Evolutionary conservation across 1,284 basidiomycete genomes (phyloP).

Genomic region (Ustilago vetiveriae): DNA sequence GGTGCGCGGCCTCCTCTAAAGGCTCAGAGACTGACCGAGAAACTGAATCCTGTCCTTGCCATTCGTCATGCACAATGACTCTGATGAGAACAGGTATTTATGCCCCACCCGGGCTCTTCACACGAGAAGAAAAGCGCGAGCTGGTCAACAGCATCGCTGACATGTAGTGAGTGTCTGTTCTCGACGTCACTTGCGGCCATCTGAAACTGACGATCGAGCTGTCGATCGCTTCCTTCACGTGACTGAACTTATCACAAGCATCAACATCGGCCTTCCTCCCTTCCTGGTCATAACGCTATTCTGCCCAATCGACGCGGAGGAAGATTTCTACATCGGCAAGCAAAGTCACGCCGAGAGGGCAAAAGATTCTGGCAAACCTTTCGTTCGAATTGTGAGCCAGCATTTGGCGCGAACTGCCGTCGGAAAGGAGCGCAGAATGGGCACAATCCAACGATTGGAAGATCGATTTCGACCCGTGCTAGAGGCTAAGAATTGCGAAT

Average conservation of each 20-base stretch:
- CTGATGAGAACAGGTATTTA: conserved; percentile 8
- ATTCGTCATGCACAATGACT: neutral
- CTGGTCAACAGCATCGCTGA: conserved; percentile 16
- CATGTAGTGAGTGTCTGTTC: conserved; percentile 5
- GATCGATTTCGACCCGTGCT: conserved; percentile 6
- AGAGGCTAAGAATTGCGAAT: conserved; percentile 19
- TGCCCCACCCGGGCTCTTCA: conserved; percentile 8
- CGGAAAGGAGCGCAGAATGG: conserved; percentile 12
- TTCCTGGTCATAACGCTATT: conserved; percentile 30
- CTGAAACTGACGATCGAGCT: neutral
- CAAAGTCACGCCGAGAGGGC: conserved; percentile 17
- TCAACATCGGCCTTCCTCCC: conserved; percentile 7
- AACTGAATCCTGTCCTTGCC: too few relatives aligned
- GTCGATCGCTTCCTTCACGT: neutral
- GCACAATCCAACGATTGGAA: conserved; percentile 5
- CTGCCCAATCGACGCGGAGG: conserved; percentile 13
- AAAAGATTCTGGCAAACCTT: conserved; percentile 18
- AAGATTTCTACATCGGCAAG: conserved; percentile 28
- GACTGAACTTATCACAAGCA: neutral
- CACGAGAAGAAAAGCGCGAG: conserved; percentile 14
- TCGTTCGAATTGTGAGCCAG: conserved; percentile 27
- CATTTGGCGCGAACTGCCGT: conserved; percentile 18
- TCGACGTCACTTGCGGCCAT: neutral
- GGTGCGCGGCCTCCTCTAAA: too few relatives aligned
- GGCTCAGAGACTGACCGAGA: too few relatives aligned